phyloP scores from a whole-genome alignment of 2,329 filamentous ascomycete genomes.

The Fusarium sp. region DNA sequence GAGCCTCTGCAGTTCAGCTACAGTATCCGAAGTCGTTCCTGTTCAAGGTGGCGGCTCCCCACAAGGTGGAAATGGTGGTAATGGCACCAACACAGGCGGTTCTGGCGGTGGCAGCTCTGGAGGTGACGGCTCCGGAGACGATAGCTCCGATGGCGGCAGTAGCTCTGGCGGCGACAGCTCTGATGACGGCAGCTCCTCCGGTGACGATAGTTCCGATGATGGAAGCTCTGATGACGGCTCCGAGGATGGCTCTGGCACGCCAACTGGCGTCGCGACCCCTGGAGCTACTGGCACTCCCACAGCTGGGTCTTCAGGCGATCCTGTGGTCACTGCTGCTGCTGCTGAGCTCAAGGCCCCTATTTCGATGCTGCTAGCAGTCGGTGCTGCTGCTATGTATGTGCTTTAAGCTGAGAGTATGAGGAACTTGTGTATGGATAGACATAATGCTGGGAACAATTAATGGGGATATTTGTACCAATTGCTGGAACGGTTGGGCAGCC shows the following conservation, averaged over 20 bases:
- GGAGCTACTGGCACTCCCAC: conserved; percentile 37
- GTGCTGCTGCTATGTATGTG: conserved; percentile 57
- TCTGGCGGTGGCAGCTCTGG: not conserved
- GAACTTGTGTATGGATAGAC: conserved; percentile 24
- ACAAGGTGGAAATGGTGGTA: conserved; percentile 36
- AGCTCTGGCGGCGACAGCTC: conserved; percentile 1
- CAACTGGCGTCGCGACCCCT: conserved; percentile 32
- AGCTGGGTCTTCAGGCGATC: conserved; percentile 29
- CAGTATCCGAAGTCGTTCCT: conserved; percentile 47
- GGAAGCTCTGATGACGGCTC: not conserved
- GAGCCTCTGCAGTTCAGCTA: conserved; percentile 49
- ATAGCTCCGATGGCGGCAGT: not conserved
- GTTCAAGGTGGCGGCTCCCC: conserved; percentile 35
- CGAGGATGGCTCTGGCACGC: conserved; percentile 8
- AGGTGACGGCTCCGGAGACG: not conserved
- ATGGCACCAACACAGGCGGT: conserved; percentile 1
- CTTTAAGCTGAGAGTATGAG: conserved; percentile 39
- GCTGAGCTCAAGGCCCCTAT: conserved; percentile 54
- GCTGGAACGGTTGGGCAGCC: conserved; percentile 36
- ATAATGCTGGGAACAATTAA: conserved; percentile 34
- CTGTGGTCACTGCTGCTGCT: conserved; percentile 38
- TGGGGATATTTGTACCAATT: conserved; percentile 36
- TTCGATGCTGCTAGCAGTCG: conserved; percentile 58
- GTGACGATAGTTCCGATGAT: not conserved
- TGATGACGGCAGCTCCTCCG: not conserved